Conservation (phyloP, 768 basidiomycete species). For the Coprinellus aureogranulatus region DNA sequence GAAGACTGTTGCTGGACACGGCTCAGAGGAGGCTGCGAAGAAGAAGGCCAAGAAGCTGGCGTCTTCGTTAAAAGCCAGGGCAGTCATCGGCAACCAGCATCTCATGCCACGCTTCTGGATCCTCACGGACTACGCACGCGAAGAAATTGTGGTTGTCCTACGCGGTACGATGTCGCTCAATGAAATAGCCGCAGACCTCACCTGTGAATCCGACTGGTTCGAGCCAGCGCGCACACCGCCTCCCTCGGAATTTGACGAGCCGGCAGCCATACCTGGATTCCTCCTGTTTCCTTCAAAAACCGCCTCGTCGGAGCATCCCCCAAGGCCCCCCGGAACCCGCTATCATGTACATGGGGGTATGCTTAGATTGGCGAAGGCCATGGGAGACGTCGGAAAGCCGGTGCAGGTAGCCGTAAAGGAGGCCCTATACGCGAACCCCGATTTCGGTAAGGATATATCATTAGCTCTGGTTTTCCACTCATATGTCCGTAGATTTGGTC, state of each 20-base stretch:
- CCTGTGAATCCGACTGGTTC: slow-evolving; percentile 73
- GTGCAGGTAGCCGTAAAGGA: slow-evolving; percentile 73
- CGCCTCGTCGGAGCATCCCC: background rate
- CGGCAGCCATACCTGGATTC: slow-evolving; percentile 1
- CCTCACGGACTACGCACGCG: slow-evolving; percentile 72
- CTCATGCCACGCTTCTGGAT: slow-evolving; percentile 86
- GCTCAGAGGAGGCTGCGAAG: background rate
- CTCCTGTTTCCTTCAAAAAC: slow-evolving; percentile 31
- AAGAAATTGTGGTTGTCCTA: slow-evolving; percentile 73
- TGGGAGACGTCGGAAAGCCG: slow-evolving; percentile 75
- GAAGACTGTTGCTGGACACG: slow-evolving; percentile 40
- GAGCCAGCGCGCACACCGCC: slow-evolving; percentile 45
- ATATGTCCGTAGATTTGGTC: slow-evolving; percentile 51
- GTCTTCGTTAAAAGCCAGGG: slow-evolving; percentile 43
- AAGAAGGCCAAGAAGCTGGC: slow-evolving; percentile 20
- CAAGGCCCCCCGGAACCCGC: slow-evolving; percentile 15
- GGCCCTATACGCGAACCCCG: slow-evolving; percentile 65
- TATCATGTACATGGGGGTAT: slow-evolving; percentile 82
- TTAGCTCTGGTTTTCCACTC: background rate
- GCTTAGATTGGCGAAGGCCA: slow-evolving; percentile 71
- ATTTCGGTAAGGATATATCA: no score
- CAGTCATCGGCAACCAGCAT: slow-evolving; percentile 61
- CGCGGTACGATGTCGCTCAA: slow-evolving; percentile 85
- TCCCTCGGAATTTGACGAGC: slow-evolving; percentile 28
- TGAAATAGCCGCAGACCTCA: slow-evolving; percentile 82